phyloP scores from a whole-genome alignment of 73 alveolate genomes.

The Durusdinium trenchii region DNA sequence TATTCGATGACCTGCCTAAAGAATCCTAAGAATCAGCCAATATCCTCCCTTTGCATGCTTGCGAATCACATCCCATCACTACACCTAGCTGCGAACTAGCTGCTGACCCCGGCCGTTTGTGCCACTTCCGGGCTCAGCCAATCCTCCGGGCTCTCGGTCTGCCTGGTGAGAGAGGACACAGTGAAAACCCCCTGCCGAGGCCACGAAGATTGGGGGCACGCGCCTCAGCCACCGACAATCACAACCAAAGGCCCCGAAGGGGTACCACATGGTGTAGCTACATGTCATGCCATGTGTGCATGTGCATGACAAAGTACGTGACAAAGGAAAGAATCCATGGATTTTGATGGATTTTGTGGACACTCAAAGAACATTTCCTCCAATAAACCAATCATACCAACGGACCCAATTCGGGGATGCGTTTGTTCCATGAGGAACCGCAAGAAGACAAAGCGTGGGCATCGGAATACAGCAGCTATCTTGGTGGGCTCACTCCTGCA shows the following conservation, averaged over 20 bases:
- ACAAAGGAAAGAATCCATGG: background rate
- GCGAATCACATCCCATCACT: too few relatives aligned
- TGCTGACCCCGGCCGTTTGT: too few relatives aligned
- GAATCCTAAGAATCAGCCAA: too few relatives aligned
- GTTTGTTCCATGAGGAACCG: too few relatives aligned
- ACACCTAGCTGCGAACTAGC: too few relatives aligned
- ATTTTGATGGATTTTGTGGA: background rate
- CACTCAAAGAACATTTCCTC: background rate
- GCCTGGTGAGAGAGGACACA: conserved; percentile 76
- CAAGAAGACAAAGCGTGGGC: background rate
- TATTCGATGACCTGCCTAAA: too few relatives aligned
- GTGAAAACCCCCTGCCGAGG: conserved; percentile 65
- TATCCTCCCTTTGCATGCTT: too few relatives aligned
- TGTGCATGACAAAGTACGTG: background rate
- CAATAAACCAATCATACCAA: background rate
- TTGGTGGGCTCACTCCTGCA: background rate
- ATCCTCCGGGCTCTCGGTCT: background rate
- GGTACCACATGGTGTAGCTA: background rate
- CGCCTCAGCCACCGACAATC: conserved; percentile 28
- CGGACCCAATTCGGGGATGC: too few relatives aligned
- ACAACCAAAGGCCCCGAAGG: background rate
- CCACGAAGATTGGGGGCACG: conserved; percentile 59
- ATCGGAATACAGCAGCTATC: background rate
- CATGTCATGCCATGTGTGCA: background rate
- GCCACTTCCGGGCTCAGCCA: too few relatives aligned